Base-by-base conservation (phyloP, 805 yeast species). In the Yueomyces sp. region DNA sequence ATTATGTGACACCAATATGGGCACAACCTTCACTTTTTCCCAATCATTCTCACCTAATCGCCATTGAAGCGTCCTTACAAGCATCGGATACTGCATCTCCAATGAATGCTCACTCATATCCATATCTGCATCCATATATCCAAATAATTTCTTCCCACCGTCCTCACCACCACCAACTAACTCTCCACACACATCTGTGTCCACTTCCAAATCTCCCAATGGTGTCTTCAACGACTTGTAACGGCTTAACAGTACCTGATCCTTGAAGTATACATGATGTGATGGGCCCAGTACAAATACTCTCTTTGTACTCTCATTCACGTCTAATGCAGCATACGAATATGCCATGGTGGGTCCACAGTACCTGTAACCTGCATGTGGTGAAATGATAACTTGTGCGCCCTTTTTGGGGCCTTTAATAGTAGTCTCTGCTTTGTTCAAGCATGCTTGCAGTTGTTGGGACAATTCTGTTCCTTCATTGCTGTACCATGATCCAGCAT, bases 101-200 rank as follows among this genome's bases (percentile, higher is more conserved):
- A 92, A 76, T 42, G 92, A 81, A 59, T 92, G 98, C 59, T 92
- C 98, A 19, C 81, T 82, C 46, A 79, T 77, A 59, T 92, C 98
- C 11, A 70, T 69, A 0, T 67, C 72, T 2, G 59, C 48, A 29
- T 68, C 59, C 94, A 87, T 82, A 44, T 57, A 61, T 45, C 67
- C 65, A 51, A 84, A 79, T 4, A 70, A 49, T 2, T 62, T 60
- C 3, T 68, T 55, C n/a, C 61, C 60, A 28, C 52, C 38, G 2
- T 41, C 43, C 9, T 30, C 33, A 6, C 33, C 33, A 27, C 34
- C 44, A 12, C 45, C 42, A 3, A 68, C 45, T 37, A 81, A 55
- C 19, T 63, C 51, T 2, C 58, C 44, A 27, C 67, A 63, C 1
- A 67, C 53, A 8, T 69, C 73, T 0, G 55, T 57, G 57, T 90